Percentiles rank a stretch among this genome's conserved stretches.
These are phyloP conservation scores for Phytophthora quininea DNA, from an alignment of 352 stramenopile species.

Conservation along the genomic window DNA sequence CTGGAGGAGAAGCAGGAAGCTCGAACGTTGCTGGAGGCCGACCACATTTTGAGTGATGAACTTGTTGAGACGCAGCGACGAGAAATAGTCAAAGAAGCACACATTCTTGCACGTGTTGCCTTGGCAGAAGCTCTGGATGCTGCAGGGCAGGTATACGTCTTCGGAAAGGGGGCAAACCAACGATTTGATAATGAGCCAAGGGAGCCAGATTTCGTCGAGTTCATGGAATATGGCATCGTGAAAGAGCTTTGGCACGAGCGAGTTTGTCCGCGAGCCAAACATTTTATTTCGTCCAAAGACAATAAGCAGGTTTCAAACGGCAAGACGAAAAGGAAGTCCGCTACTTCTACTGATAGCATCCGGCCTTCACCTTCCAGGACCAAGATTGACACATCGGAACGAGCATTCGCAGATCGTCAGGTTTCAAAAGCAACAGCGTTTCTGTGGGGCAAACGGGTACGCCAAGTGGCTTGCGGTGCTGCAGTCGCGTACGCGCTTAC, in stretches of 20 bases:
- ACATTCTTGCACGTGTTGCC: constrained; percentile 46
- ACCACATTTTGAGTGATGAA: constrained; percentile 58
- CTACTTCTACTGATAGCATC: neutral
- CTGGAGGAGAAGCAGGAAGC: constrained; percentile 75
- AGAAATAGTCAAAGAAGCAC: constrained; percentile 55
- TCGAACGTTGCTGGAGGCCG: constrained; percentile 57
- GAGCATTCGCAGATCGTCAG: constrained; percentile 57
- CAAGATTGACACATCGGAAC: constrained; percentile 41
- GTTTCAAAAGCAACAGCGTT: constrained; percentile 72
- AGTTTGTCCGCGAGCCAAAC: constrained; percentile 35
- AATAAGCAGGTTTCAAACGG: neutral
- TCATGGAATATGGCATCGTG: constrained; percentile 70
- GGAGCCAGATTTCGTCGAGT: constrained; percentile 72
- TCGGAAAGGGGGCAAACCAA: constrained; percentile 68
- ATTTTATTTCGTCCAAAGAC: neutral
- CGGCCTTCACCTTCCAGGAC: constrained; percentile 40
- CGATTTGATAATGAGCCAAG: constrained; percentile 65
- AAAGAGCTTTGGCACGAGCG: constrained; percentile 61
- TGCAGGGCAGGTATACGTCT: constrained; percentile 80
- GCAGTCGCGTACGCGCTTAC: constrained; percentile 70
- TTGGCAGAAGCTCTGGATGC: constrained; percentile 71
- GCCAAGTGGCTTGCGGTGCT: constrained; percentile 52
- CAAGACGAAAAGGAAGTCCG: neutral
- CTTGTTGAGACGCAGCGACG: constrained; percentile 46
- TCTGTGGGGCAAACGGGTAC: constrained; percentile 75